These are phyloP conservation scores for Vaccinium darrowii DNA, from an alignment of 148 eudicot genomes.

Conservation along the genomic window DNA sequence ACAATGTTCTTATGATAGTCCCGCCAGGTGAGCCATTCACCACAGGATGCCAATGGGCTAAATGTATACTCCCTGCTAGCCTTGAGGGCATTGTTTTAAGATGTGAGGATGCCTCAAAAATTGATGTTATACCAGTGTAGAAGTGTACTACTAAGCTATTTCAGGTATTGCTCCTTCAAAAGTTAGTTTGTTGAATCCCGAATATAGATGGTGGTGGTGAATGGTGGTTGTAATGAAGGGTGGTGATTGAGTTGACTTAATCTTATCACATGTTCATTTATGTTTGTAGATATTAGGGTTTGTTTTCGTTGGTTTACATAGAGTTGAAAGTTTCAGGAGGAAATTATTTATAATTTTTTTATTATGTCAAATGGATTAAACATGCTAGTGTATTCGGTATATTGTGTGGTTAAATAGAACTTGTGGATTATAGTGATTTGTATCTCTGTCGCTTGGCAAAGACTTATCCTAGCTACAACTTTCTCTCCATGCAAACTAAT, in stretches of 20 bases:
- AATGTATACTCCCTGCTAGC: constrained; percentile 78
- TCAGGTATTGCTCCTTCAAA: neutral
- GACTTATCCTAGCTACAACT: neutral
- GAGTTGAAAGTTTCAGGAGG: neutral
- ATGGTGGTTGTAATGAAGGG: neutral
- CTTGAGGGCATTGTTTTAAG: constrained; percentile 89
- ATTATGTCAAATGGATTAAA: neutral
- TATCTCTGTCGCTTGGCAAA: neutral
- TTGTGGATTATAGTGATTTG: neutral
- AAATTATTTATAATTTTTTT: neutral
- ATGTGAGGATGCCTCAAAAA: constrained; percentile 86
- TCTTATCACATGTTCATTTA: neutral
- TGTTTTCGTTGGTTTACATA: neutral
- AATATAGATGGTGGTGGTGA: no score
- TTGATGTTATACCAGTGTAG: constrained; percentile 84
- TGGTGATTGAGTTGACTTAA: neutral
- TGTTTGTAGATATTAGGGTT: neutral
- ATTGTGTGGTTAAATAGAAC: neutral
- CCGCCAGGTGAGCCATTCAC: constrained; percentile 78
- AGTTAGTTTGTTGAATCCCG: neutral
- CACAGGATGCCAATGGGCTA: constrained; percentile 94
- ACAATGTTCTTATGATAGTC: constrained; percentile 87
- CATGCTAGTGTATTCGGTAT: neutral
- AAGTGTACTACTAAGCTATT: neutral
- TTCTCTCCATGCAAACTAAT: neutral